Evolutionary conservation across 2,329 filamentous ascomycete genomes (phyloP), one percentile per base, ranked within the genome.

Genomic region (Macrophomina phaseolina): DNA sequence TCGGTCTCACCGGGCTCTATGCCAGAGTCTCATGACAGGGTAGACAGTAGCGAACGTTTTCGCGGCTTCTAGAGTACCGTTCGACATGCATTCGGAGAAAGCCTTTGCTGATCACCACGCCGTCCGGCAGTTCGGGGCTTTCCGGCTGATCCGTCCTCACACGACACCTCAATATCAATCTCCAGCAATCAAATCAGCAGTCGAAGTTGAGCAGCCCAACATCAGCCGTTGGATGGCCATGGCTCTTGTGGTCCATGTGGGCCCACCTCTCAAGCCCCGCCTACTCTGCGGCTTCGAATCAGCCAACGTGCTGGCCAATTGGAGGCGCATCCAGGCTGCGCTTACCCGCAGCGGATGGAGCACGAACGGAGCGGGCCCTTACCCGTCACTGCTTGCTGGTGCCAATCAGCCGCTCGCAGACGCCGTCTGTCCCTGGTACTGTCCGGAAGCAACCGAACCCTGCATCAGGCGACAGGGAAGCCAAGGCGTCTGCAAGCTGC

Each of bases 361-460:
- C 34, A 48, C 40, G 56, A 62, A 48, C 42, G 64, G 52, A 52
- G 53, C 62, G 62, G 48, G 46, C 49, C 40, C 62, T 18, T 40
- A 48, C 51, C 63, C 51, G 51, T 56, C 62, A 46, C 51, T 48
- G 64, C 64, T 66, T 53, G 64, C 60, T 42, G 32, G 55, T 52
- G 55, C 64, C 64, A 66, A 66, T 66, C 64, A 60, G 64, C 64
- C 64, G 55, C 64, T 45, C 64, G 64, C 53, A 66, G 53, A 45
- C 55, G 64, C 64, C 63, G 42, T 46, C 42, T n/a, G 45, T 66
- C 65, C 58, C 65, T 55, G 28, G 64, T 40, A 62, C 40, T 38
- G 38, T 48, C 65, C 56, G 65, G 65, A 67, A 67, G 65, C 65
- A 67, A 63, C 65, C 65, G 65, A 67, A 32, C 65, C 58, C 55